A percentile compares a stretch with the other conserved stretches of the same genome.
phyloP scores from a whole-genome alignment of 192 early-diverging fungal species.

The Coemansia sp. region DNA sequence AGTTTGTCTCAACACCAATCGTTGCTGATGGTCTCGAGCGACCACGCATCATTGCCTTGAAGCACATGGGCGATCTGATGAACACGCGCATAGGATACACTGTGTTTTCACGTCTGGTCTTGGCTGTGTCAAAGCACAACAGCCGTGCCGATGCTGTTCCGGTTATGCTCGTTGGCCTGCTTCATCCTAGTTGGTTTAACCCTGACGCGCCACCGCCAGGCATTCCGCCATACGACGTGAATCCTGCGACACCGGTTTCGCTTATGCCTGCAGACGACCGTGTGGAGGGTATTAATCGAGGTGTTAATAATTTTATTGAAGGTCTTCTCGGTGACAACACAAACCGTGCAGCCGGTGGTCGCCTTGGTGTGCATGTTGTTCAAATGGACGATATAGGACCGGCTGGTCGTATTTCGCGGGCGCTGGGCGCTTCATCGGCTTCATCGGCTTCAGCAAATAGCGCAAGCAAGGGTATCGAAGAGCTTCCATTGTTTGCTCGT shows the following conservation, averaged over 20 bases:
- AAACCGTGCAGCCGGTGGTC: conserved; percentile 10
- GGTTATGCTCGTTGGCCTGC: conserved; percentile 36
- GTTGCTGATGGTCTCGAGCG: conserved; percentile 11
- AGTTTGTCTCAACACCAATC: conserved; percentile 23
- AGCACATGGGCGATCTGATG: conserved; percentile 51
- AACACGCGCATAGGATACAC: conserved; percentile 55
- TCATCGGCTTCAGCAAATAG: not conserved
- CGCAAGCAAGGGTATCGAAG: conserved; percentile 5
- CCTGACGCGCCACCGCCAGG: conserved; percentile 39
- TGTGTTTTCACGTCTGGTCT: conserved; percentile 38
- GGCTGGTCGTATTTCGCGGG: conserved; percentile 11
- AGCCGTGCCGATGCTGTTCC: conserved; percentile 4
- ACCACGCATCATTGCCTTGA: conserved; percentile 40
- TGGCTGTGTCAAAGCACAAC: conserved; percentile 23
- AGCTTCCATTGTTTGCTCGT: conserved; percentile 46
- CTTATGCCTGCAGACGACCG: conserved; percentile 35
- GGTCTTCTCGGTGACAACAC: conserved; percentile 22
- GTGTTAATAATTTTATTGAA: conserved; percentile 21
- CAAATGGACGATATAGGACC: conserved; percentile 21
- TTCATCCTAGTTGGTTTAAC: conserved; percentile 54
- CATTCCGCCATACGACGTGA: conserved; percentile 52
- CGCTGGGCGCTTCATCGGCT: conserved; percentile 7
- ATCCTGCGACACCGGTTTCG: conserved; percentile 40
- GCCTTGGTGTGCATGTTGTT: conserved; percentile 30
- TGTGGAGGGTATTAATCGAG: conserved; percentile 5